phyloP scores from a whole-genome alignment of 2,329 filamentous ascomycete genomes.

The Aspergillus niger region DNA sequence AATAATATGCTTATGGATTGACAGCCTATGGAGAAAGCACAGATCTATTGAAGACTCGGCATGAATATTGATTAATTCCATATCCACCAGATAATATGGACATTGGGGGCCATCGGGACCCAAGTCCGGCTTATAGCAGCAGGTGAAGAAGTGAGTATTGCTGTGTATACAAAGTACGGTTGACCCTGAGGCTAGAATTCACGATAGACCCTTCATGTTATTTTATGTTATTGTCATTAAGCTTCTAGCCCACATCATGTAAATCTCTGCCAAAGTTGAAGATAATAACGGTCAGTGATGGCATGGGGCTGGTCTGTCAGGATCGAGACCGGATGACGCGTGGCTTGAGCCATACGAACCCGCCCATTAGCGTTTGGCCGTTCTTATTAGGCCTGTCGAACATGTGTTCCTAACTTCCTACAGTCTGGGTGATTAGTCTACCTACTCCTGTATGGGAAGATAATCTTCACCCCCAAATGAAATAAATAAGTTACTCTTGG shows the following conservation, averaged over 20 bases:
- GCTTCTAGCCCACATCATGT: neutral
- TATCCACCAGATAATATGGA: neutral
- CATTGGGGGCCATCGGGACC: neutral
- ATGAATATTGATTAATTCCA: neutral
- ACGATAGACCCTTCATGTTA: too few species aligned
- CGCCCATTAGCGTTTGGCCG: neutral
- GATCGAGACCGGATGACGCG: constrained; percentile 1
- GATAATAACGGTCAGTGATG: neutral
- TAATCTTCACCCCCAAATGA: neutral
- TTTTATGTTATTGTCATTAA: too few species aligned
- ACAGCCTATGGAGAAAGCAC: neutral
- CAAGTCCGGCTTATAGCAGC: neutral
- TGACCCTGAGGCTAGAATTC: too few species aligned
- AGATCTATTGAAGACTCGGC: constrained; percentile 1
- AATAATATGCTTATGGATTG: neutral
- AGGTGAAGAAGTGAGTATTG: too few species aligned
- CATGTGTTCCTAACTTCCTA: constrained; percentile 3
- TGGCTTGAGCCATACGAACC: neutral
- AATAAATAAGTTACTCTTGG: neutral
- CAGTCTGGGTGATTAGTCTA: neutral
- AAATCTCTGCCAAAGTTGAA: neutral
- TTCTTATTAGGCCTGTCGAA: neutral
- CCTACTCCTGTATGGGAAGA: neutral
- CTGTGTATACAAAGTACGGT: too few species aligned
- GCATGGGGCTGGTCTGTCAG: neutral